phyloP scores from a whole-genome alignment of 805 yeast genomes.

The Kluyveromyces dobzhanskii region DNA sequence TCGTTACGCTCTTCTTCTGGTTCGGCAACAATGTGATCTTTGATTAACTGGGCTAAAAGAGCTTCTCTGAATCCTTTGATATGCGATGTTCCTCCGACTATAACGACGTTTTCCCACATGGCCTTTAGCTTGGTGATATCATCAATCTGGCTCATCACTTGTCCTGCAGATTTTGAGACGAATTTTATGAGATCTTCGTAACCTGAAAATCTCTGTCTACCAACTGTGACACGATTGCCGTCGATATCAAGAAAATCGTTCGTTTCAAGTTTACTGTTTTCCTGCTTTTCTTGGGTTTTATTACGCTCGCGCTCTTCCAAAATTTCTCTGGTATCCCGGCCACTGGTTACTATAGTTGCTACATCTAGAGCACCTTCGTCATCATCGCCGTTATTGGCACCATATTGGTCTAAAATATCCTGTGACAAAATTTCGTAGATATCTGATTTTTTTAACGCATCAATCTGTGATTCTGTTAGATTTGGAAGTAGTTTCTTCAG shows the following conservation, averaged over 20 bases:
- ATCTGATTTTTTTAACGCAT: conserved; percentile 60
- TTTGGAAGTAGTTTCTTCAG: conserved; percentile 50
- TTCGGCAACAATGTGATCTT: conserved; percentile 41
- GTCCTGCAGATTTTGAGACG: conserved; percentile 47
- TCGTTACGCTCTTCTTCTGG: conserved; percentile 21
- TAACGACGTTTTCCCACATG: conserved; percentile 73
- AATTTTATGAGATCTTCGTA: conserved; percentile 47
- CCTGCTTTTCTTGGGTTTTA: conserved; percentile 30
- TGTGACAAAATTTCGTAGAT: conserved; percentile 75
- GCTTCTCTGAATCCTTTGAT: conserved; percentile 74
- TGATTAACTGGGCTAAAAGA: conserved; percentile 47
- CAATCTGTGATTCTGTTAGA: conserved; percentile 51
- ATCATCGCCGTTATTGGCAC: conserved; percentile 27
- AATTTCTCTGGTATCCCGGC: conserved; percentile 56
- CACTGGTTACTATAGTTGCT: conserved; percentile 80
- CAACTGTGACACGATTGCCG: conserved; percentile 57
- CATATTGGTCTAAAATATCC: conserved; percentile 56
- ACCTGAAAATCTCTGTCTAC: conserved; percentile 86
- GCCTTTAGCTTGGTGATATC: conserved; percentile 69
- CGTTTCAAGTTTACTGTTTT: conserved; percentile 64
- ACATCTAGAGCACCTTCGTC: conserved; percentile 80
- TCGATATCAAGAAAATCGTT: conserved; percentile 58
- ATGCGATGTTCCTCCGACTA: conserved; percentile 69
- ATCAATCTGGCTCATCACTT: conserved; percentile 46
- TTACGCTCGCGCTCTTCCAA: conserved; percentile 53